Conservation (phyloP, 2,329 filamentous ascomycete genomes). For the Epichloe baconii region DNA sequence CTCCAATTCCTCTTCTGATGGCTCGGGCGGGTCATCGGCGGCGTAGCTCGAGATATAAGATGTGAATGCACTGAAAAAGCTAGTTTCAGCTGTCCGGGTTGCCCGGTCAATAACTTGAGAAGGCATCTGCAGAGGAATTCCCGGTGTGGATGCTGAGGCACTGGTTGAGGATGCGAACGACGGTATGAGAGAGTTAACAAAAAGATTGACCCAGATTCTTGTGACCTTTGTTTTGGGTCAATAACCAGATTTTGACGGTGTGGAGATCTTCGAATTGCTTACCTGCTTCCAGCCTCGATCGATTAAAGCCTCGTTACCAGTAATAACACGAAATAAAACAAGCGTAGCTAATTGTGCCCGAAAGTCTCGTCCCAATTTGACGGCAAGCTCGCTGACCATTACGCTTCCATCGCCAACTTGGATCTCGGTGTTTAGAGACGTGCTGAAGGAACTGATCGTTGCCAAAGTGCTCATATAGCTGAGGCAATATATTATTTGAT, state of each 20-base stretch:
- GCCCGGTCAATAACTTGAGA: constrained; percentile 88
- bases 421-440: constrained; percentile 84
- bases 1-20: constrained; percentile 91
- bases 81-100: constrained; percentile 62
- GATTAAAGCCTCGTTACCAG: constrained; percentile 69
- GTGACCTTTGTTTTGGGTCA: constrained; percentile 47
- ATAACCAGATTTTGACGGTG: not conserved
- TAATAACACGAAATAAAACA: constrained; percentile 86
- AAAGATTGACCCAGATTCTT: constrained; percentile 87
- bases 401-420: constrained; percentile 84
- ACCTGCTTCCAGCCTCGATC: constrained; percentile 67
- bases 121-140: constrained; percentile 81
- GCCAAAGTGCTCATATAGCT: constrained; percentile 83
- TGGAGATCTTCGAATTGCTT: constrained; percentile 23
- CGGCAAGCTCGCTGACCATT: constrained; percentile 96
- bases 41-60: constrained; percentile 98
- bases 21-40: constrained; percentile 92
- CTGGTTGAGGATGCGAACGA: constrained; percentile 57
- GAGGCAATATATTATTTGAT: constrained; percentile 83
- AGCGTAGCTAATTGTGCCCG: constrained; percentile 87
- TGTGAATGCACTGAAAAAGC: constrained; percentile 86
- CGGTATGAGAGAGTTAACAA: constrained; percentile 85
- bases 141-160: constrained; percentile 54
- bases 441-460: constrained; percentile 64
- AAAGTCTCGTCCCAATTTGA: constrained; percentile 88